A percentile compares a stretch with the other conserved stretches of the same genome.
These are phyloP conservation scores for Leccinum longicurvipes DNA, from an alignment of 768 basidiomycete genomes.

Conservation along the genomic window DNA sequence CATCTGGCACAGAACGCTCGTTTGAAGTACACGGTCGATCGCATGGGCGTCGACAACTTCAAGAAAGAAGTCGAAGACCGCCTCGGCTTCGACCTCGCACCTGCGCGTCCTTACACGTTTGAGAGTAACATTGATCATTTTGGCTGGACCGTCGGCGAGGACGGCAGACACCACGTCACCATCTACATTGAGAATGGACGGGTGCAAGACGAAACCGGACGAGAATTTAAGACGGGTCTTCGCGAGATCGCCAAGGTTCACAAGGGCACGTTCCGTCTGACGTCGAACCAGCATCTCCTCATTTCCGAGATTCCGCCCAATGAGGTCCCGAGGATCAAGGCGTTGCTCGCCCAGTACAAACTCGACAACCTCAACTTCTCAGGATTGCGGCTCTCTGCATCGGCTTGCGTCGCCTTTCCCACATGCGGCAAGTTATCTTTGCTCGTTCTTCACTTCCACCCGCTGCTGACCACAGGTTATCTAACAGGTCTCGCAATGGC, in stretches of 20 bases:
- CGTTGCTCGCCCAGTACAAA: slow-evolving; percentile 76
- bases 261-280: slow-evolving; percentile 91
- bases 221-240: slow-evolving; percentile 89
- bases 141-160: slow-evolving; percentile 86
- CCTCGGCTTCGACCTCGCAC: slow-evolving; percentile 72
- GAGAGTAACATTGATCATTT: slow-evolving; percentile 90
- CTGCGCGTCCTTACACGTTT: slow-evolving; percentile 76
- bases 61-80: slow-evolving; percentile 87
- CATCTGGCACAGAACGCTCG: slow-evolving; percentile 64
- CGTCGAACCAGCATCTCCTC: slow-evolving; percentile 92
- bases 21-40: slow-evolving; percentile 95
- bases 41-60: slow-evolving; percentile 87
- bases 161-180: slow-evolving; percentile 89
- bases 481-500: slow-evolving; percentile 67
- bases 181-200: slow-evolving; percentile 98
- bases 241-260: slow-evolving; percentile 91
- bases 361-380: slow-evolving; percentile 82
- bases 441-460: neutral
- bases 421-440: slow-evolving; percentile 63
- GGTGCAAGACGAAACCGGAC: slow-evolving; percentile 88
- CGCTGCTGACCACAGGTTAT: neutral
- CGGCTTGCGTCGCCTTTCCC: slow-evolving; percentile 97
- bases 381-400: slow-evolving; percentile 81
- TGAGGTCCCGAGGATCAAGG: slow-evolving; percentile 76
- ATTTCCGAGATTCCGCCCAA: slow-evolving; percentile 76